Evolutionary conservation across 345 rosid genomes (phyloP).

Genomic region (Eucalyptus grandis): DNA sequence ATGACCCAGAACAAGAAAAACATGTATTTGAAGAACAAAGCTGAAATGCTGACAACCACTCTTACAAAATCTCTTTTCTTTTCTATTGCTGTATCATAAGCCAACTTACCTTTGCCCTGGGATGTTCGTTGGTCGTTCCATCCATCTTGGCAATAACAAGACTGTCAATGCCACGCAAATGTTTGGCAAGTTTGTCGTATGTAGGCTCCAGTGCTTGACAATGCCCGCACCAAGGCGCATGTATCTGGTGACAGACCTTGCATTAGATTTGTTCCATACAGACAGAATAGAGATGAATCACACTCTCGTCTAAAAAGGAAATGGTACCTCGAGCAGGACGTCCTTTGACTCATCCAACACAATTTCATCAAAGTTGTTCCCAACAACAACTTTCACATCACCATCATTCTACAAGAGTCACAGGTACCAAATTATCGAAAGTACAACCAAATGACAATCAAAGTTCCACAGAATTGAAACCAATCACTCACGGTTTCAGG

Average conservation of each 20-base stretch:
- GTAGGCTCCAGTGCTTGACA: conserved; percentile 94
- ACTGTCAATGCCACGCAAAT: conserved; percentile 67
- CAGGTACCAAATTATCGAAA: not conserved
- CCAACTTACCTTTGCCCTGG: conserved; percentile 80
- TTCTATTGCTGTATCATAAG: not conserved
- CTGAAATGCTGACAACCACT: not conserved
- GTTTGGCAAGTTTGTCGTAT: conserved; percentile 89
- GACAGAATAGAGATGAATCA: not conserved
- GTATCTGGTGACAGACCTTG: conserved; percentile 33
- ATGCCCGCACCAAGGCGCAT: conserved; percentile 99
- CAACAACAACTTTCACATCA: conserved; percentile 95
- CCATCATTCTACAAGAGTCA: conserved; percentile 57
- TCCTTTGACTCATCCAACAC: conserved; percentile 94
- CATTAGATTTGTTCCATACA: not conserved
- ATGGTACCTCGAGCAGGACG: conserved; percentile 88
- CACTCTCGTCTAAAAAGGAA: not conserved
- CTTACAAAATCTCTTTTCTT: not conserved
- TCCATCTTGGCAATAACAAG: conserved; percentile 96
- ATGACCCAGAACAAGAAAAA: not conserved
- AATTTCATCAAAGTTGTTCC: conserved; percentile 81
- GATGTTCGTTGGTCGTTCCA: conserved; percentile 97
- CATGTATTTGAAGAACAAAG: not conserved
- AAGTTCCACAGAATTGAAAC: not conserved
- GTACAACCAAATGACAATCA: not conserved
- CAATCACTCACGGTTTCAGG: conserved; percentile 64